Evolutionary conservation across 164 flowering plant genomes (phyloP), one percentile per base, ranked within the genome.

Genomic region (Santalum album): DNA sequence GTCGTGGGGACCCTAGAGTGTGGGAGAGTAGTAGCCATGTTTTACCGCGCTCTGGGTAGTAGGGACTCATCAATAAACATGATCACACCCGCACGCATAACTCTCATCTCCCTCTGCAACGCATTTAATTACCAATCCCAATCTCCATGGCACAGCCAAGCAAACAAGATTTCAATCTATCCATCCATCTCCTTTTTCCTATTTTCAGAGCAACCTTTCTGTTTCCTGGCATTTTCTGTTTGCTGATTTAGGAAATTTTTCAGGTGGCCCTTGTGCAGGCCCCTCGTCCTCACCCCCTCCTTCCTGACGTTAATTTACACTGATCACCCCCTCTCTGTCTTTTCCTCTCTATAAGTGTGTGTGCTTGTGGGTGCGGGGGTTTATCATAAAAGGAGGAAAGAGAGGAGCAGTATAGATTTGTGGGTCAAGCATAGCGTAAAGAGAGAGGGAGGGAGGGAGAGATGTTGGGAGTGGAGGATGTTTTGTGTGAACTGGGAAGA

Each of bases 61-160:
- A 32, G 12, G 16, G 42, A 38, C 42, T 3, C 42, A 9, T 38
- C 42, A 11, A 12, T 44, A 61, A 61, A 60, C 64, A 71, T 78
- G 78, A 65, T 69, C 66, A 75, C 78, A 68, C 63, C 46, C 66
- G 78, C 78, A 79, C 80, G 84, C 80, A 74, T 68, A 74, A 64
- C 62, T 71, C 74, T 61, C 70, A 64, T 73, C 76, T 58, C 70
- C 71, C 76, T 58, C 70, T 70, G 67, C 60, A 51, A 53, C 62
- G 42, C 42, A 38, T 38, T 38, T 9, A 38, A 12, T 38, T 38
- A 16, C 42, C 2, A 12, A 12, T 14, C 9, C 42, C 3, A 14
- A 12, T 38, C 42, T 16, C 2, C 42, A 38, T n/a, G n/a, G n/a
- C n/a, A n/a, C n/a, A n/a, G n/a, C n/a, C n/a, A n/a, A n/a, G n/a